Conservation (phyloP, 139 green algal species). For the Coelastrella sp. region DNA sequence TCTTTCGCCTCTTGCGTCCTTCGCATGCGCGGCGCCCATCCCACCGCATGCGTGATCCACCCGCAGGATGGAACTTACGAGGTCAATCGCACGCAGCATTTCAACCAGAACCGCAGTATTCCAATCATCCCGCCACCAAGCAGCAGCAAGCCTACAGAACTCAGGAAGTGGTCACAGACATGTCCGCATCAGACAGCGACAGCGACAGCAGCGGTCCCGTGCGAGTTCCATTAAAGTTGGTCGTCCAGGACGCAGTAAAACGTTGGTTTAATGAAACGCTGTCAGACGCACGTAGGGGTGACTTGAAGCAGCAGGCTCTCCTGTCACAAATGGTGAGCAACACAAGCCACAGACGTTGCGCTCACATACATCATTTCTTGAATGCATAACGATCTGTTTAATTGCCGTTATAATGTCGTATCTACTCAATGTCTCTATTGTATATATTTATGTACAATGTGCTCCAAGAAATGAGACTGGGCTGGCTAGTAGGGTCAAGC, state of each 20-base stretch:
- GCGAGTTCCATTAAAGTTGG: constrained; percentile 31
- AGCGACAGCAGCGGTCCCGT: background rate
- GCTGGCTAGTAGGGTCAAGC: no score
- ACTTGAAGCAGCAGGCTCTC: constrained; percentile 47
- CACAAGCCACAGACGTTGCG: background rate
- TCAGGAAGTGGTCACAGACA: background rate
- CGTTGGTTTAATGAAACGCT: constrained; percentile 50
- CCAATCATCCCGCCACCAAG: background rate
- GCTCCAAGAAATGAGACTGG: no score
- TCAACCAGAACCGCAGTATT: background rate
- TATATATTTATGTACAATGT: no score
- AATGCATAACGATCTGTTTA: background rate
- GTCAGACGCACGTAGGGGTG: constrained; percentile 25
- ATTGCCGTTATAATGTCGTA: background rate
- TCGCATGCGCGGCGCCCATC: background rate
- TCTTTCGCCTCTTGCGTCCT: background rate
- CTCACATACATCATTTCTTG: background rate
- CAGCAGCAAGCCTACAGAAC: background rate
- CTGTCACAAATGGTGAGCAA: background rate
- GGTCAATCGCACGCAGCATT: background rate
- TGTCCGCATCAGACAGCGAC: constrained; percentile 36
- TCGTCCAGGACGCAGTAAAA: constrained; percentile 44
- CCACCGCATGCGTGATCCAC: background rate
- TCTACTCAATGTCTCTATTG: no score
- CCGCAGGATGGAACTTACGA: background rate